Evolutionary conservation across 805 yeast species (phyloP).

Genomic region (Kregervanrija delftensis): DNA sequence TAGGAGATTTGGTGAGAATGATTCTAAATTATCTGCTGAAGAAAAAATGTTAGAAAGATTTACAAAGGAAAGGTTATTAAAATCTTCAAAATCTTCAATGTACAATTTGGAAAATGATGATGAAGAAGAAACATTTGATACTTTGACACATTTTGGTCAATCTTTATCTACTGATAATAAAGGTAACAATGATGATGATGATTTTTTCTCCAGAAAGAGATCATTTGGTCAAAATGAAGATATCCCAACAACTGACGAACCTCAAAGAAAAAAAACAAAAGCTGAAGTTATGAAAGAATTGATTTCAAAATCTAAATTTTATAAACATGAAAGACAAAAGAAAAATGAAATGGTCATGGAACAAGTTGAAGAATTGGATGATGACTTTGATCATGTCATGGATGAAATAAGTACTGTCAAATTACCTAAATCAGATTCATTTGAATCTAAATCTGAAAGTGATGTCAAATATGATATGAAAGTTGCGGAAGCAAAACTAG

Average conservation of each 20-base stretch:
- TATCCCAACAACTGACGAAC: slow-evolving; percentile 31
- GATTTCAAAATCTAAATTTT: slow-evolving; percentile 73
- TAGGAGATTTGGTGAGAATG: slow-evolving; percentile 87
- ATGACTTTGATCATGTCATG: slow-evolving; percentile 66
- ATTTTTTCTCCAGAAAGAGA: slow-evolving; percentile 30
- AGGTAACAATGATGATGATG: slow-evolving; percentile 29
- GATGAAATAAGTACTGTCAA: slow-evolving; percentile 23
- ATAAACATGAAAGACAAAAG: slow-evolving; percentile 69
- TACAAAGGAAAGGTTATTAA: slow-evolving; percentile 75
- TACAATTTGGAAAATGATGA: slow-evolving; percentile 71
- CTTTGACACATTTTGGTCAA: slow-evolving; percentile 77
- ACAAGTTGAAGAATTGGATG: slow-evolving; percentile 62
- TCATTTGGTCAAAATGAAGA: slow-evolving; percentile 9
- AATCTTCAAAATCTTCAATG: slow-evolving; percentile 48
- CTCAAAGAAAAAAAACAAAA: slow-evolving; percentile 63
- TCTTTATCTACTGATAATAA: slow-evolving; percentile 39
- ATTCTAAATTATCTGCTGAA: slow-evolving; percentile 65
- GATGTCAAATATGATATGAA: slow-evolving; percentile 53
- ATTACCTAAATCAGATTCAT: slow-evolving; percentile 17
- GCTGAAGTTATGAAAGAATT: slow-evolving; percentile 83
- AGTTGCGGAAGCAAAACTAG: slow-evolving; percentile 60
- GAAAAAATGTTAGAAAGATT: slow-evolving; percentile 94
- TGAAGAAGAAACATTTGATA: slow-evolving; percentile 56
- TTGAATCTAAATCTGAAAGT: slow-evolving; percentile 34
- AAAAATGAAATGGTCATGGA: slow-evolving; percentile 54